These are phyloP conservation scores for Vitis amurensis DNA, from an alignment of 164 flowering plant genomes.

Conservation along the genomic window DNA sequence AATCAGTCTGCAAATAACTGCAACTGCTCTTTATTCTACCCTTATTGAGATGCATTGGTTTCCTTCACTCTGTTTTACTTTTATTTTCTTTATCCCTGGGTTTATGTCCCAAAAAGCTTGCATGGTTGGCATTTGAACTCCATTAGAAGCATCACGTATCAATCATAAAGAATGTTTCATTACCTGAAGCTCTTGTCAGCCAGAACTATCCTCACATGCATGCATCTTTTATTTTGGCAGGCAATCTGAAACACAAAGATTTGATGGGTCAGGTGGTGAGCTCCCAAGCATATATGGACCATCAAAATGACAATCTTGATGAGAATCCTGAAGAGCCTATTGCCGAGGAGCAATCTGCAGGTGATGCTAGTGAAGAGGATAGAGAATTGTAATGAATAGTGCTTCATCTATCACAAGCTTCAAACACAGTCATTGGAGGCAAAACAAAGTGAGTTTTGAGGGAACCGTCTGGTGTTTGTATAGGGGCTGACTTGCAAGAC, in stretches of 20 bases:
- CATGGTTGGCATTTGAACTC: too few species aligned
- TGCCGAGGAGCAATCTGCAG: conserved; percentile 24
- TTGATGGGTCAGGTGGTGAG: conserved; percentile 76
- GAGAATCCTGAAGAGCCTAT: conserved; percentile 25
- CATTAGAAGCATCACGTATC: too few species aligned
- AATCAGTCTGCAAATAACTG: background rate
- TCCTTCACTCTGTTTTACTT: too few species aligned
- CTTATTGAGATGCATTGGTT: too few species aligned
- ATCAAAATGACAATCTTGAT: conserved; percentile 21
- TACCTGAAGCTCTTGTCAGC: too few species aligned
- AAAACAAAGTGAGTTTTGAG: background rate
- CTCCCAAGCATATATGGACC: conserved; percentile 69
- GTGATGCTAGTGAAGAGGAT: conserved; percentile 21
- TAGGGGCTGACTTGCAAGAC: too few species aligned
- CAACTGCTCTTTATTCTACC: too few species aligned
- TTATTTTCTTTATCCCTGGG: too few species aligned
- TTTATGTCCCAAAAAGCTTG: too few species aligned
- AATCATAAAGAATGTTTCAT: background rate
- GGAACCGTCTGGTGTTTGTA: too few species aligned
- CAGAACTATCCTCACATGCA: too few species aligned
- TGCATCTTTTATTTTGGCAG: conserved; percentile 32
- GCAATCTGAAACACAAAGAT: conserved; percentile 83
- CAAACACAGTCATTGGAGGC: background rate
- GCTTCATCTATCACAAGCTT: background rate
- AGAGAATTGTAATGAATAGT: conserved; percentile 18